Conservation (phyloP, 2,329 filamentous ascomycete species). For the Epichloe hybrida region DNA sequence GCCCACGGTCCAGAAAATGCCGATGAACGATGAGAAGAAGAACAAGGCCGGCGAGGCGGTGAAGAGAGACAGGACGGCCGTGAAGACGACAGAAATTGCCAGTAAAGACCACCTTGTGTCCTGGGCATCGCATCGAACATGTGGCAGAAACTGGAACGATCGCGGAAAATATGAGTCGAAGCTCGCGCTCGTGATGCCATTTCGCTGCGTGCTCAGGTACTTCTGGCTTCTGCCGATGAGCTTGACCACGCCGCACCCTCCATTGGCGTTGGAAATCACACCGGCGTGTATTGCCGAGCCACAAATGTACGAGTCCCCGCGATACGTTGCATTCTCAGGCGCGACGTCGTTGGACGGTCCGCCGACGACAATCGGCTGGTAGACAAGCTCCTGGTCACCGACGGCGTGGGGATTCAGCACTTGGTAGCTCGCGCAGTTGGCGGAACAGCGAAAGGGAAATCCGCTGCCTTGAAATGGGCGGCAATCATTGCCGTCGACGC, state of each 20-base stretch:
- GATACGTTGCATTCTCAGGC: constrained; percentile 48
- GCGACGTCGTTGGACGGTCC: constrained; percentile 36
- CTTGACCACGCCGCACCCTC: constrained; percentile 71
- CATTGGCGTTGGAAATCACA: constrained; percentile 54
- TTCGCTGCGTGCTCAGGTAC: constrained; percentile 49
- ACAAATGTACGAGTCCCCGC: constrained; percentile 82
- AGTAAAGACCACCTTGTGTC: constrained; percentile 80
- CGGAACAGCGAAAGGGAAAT: constrained; percentile 63
- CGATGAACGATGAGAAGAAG: constrained; percentile 71
- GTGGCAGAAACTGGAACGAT: constrained; percentile 62
- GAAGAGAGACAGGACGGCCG: constrained; percentile 65
- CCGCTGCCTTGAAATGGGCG: constrained; percentile 59
- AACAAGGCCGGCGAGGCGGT: constrained; percentile 67
- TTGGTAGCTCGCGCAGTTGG: constrained; percentile 51
- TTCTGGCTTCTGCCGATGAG: constrained; percentile 54
- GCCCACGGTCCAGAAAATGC: constrained; percentile 79
- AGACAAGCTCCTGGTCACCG: constrained; percentile 53
- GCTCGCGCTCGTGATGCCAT: constrained; percentile 61
- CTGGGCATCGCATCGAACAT: constrained; percentile 51
- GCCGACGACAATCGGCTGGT: constrained; percentile 54
- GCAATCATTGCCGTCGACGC: constrained; percentile 60
- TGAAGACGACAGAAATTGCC: constrained; percentile 68
- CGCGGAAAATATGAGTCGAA: constrained; percentile 88
- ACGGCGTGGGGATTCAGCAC: constrained; percentile 63
- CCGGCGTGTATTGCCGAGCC: constrained; percentile 75